A percentile compares a stretch with the other conserved stretches of the same genome.
These are phyloP conservation scores for Blastobotrys petasosporus DNA, from an alignment of 1,139 yeast species.

Conservation along the genomic window DNA sequence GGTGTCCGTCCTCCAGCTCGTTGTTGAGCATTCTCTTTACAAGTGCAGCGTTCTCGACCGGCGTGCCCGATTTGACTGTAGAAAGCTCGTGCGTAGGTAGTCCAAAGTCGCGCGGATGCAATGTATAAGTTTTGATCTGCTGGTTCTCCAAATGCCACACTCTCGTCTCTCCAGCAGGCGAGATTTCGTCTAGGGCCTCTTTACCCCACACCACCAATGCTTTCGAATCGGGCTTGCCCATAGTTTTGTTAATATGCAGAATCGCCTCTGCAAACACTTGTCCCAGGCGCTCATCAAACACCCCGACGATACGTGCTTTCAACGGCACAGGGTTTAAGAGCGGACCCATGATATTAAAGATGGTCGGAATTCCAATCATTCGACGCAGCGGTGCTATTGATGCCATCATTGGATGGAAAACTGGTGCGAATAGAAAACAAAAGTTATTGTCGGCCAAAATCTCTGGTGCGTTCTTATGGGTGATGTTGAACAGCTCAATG, in stretches of 20 bases:
- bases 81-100: constrained; percentile 64
- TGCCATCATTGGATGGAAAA: constrained; percentile 92
- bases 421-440: constrained; percentile 84
- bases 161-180: constrained; percentile 76
- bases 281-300: constrained; percentile 72
- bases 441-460: constrained; percentile 54
- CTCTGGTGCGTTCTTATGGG: constrained; percentile 54
- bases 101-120: constrained; percentile 62
- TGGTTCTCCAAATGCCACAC: constrained; percentile 56
- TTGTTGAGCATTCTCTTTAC: constrained; percentile 55
- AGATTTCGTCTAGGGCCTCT: constrained; percentile 85
- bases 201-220: constrained; percentile 91
- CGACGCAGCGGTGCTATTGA: constrained; percentile 72
- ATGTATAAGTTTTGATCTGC: constrained; percentile 33
- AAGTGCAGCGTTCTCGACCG: constrained; percentile 68
- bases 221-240: constrained; percentile 41
- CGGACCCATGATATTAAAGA: constrained; percentile 91
- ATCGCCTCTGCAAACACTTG: constrained; percentile 81
- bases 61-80: constrained; percentile 77
- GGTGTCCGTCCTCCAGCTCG: constrained; percentile 46
- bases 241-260: constrained; percentile 45
- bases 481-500: constrained; percentile 65
- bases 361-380: constrained; percentile 79
- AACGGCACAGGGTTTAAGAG: constrained; percentile 85
- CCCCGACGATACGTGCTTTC: constrained; percentile 80